Percentiles rank a stretch among this genome's conserved stretches.
phyloP scores from a whole-genome alignment of 2,329 filamentous ascomycete species.

The Cercospora sp. region DNA sequence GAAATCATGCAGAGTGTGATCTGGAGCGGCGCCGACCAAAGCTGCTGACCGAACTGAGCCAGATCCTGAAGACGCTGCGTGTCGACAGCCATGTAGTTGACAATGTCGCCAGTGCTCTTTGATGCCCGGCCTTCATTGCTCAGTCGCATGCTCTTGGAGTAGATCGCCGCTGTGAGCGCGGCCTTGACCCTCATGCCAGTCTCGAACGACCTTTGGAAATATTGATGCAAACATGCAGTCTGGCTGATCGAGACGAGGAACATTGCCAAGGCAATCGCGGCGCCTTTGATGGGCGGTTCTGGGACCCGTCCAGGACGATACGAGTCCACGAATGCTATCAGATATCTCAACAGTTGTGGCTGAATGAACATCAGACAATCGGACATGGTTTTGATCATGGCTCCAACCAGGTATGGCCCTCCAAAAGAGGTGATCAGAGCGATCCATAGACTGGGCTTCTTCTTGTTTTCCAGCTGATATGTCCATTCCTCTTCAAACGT shows the following conservation, averaged over 20 bases:
- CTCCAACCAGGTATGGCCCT: slow-evolving; percentile 76
- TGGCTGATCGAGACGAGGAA: slow-evolving; percentile 83
- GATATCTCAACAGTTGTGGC: slow-evolving; percentile 79
- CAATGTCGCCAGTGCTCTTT: slow-evolving; percentile 95
- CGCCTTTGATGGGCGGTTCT: slow-evolving; percentile 79
- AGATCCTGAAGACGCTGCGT: slow-evolving; percentile 93
- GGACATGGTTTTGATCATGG: slow-evolving; percentile 84
- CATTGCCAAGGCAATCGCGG: slow-evolving; percentile 87
- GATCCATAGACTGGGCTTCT: slow-evolving; percentile 77
- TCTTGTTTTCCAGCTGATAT: slow-evolving; percentile 67
- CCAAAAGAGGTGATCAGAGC: slow-evolving; percentile 83
- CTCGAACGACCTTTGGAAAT: slow-evolving; percentile 93
- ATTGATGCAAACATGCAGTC: slow-evolving; percentile 91
- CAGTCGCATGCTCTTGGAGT: slow-evolving; percentile 82
- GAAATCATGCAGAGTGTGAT: slow-evolving; percentile 95
- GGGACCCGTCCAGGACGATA: slow-evolving; percentile 62
- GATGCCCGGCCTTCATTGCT: slow-evolving; percentile 88
- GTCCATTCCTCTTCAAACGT: slow-evolving; percentile 75
- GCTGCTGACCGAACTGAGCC: slow-evolving; percentile 89
- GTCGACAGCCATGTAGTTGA: slow-evolving; percentile 99
- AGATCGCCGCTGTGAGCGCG: slow-evolving; percentile 84
- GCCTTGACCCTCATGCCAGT: slow-evolving; percentile 97
- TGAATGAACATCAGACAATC: slow-evolving; percentile 85
- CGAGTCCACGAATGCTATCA: slow-evolving; percentile 83
- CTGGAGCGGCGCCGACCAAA: slow-evolving; percentile 97